phyloP scores from a whole-genome alignment of 352 stramenopile genomes.

The Proteromonas lacertae region DNA sequence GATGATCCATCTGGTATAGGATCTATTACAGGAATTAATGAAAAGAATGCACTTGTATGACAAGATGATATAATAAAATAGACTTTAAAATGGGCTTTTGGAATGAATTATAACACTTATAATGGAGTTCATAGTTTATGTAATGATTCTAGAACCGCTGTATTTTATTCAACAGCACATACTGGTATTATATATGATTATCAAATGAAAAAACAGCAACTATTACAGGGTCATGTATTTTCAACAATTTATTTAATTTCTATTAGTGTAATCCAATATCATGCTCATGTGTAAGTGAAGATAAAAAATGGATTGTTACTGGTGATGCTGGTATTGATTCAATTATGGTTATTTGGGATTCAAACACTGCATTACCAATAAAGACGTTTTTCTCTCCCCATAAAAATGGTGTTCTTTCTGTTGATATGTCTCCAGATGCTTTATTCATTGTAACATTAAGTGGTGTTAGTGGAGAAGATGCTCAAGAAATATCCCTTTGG shows the following conservation, averaged over 20 bases:
- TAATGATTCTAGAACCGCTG: constrained; percentile 8
- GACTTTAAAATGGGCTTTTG: constrained; percentile 50
- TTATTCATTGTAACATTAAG: constrained; percentile 40
- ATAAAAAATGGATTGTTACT: constrained; percentile 63
- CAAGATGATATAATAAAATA: too few species aligned
- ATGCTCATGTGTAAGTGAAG: constrained; percentile 37
- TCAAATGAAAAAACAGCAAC: constrained; percentile 26
- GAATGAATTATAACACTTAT: constrained; percentile 49
- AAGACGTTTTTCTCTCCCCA: constrained; percentile 41
- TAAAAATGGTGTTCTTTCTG: constrained; percentile 22
- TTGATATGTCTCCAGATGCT: constrained; percentile 47
- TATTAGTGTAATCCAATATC: constrained; percentile 54
- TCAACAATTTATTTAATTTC: constrained; percentile 8
- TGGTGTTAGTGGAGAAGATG: neutral
- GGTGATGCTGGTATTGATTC: constrained; percentile 35
- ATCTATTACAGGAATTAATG: too few species aligned
- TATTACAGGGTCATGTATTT: constrained; percentile 35
- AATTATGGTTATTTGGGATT: constrained; percentile 61
- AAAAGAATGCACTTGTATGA: too few species aligned
- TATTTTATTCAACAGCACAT: constrained; percentile 57
- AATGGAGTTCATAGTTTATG: constrained; percentile 38
- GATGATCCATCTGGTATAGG: too few species aligned
- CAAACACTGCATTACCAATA: constrained; percentile 30
- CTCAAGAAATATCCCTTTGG: constrained; percentile 29
- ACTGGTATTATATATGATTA: constrained; percentile 66